Base-by-base conservation (phyloP, 768 basidiomycete genomes). In the Macrocybe gigantea region DNA sequence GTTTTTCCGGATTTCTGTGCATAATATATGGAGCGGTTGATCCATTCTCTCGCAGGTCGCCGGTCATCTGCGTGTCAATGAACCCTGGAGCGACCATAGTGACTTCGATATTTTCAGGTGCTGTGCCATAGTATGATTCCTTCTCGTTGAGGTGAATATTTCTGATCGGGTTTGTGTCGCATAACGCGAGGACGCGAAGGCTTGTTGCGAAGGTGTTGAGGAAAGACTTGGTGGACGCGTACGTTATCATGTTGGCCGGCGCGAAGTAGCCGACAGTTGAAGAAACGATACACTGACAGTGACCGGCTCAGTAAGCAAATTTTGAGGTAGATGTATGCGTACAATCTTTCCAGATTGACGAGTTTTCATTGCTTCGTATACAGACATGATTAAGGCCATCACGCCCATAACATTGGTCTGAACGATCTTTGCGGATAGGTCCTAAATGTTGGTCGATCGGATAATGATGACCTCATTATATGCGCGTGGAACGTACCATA, bases 201-300 rank as follows among this genome's bases (percentile, higher is more conserved):
- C 60, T 61, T 3, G 57, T 53, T 1, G 56, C 46, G 48, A 67
- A 65, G 5, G 59, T 64, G 47, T 64, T 63, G 49, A 67, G 51
- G 45, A 64, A 65, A 0, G 64, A 47, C 32, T 65, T 65, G 32
- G 60, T 64, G 12, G 66, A 60, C 2, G 61, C 57, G 48, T 64
- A 63, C 14, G 59, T 52, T 12, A 67, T 63, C 59, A 64, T 65
- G 51, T 64, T 65, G 30, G 62, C 60, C 2, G 66, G 63, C n/a
- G 47, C 52, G 50, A 54, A 59, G 7, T 59, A 38, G 5, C 61
- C 66, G 2, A 60, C 56, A 22, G 60, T 47, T 5, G 66, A 64
- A 8, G 60, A 60, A 6, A 64, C 60, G 36, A 65, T 56, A 46
- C 63, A 64, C 66, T 67, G 15, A 5, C 12, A 10, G 10, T 1